A percentile compares a stretch with the other conserved stretches of the same genome.
Evolutionary conservation across 306 rosid genomes (phyloP).

Genomic region (Trifolium pratense): DNA sequence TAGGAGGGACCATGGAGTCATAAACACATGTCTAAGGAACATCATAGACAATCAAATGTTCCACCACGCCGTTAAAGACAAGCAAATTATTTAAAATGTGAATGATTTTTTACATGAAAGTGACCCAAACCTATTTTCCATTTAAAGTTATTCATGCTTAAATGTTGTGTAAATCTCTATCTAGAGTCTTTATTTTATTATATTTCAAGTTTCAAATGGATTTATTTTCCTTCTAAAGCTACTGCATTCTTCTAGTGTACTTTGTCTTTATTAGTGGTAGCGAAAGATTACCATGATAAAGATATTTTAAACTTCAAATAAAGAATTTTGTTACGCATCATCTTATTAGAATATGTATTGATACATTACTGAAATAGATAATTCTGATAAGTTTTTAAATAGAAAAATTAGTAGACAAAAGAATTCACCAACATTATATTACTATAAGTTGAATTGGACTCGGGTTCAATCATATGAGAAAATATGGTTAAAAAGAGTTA

Average conservation of each 20-base stretch:
- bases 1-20: conserved; percentile 44
- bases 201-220: conserved; percentile 2
- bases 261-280: conserved; percentile 22
- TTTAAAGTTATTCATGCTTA: conserved; percentile 30
- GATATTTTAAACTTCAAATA: not conserved
- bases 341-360: no score
- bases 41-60: conserved; percentile 44
- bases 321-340: not conserved
- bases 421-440: no score
- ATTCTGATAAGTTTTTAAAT: no score
- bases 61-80: conserved; percentile 50
- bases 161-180: conserved; percentile 26
- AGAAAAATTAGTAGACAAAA: no score
- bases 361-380: no score
- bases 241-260: conserved; percentile 8
- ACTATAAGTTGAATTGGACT: no score
- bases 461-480: no score
- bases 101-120: conserved; percentile 31
- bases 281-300: not conserved
- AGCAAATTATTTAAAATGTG: conserved; percentile 31
- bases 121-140: conserved; percentile 33
- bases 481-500: no score
- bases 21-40: conserved; percentile 47
- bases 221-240: not conserved
- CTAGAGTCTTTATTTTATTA: not conserved